A percentile compares a stretch with the other conserved stretches of the same genome.
These are phyloP conservation scores for Botrytis aclada DNA, from an alignment of 2,329 filamentous ascomycete species.

Conservation along the genomic window DNA sequence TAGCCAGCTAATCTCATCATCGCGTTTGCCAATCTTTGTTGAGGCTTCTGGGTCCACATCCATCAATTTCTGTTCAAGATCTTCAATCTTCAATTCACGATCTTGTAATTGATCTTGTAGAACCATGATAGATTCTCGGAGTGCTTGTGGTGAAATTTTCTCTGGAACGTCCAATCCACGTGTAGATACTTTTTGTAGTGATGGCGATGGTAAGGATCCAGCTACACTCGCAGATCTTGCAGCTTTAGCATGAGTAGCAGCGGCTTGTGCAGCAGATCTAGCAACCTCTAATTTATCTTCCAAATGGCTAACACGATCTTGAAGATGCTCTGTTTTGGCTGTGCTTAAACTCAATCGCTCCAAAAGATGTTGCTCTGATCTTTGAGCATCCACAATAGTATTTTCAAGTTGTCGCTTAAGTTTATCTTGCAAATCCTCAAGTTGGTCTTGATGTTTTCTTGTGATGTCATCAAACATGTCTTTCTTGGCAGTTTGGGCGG, in stretches of 20 bases:
- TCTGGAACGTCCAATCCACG: constrained; percentile 60
- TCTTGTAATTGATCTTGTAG: constrained; percentile 95
- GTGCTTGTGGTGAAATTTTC: constrained; percentile 89
- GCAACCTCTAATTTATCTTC: constrained; percentile 91
- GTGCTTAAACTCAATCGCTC: constrained; percentile 80
- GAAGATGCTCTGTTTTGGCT: constrained; percentile 79
- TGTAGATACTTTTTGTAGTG: constrained; percentile 37
- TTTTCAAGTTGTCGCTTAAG: constrained; percentile 73
- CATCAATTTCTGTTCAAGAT: constrained; percentile 69
- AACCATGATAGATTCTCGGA: constrained; percentile 93
- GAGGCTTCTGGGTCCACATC: constrained; percentile 73
- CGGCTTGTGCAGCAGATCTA: constrained; percentile 68
- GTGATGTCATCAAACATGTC: constrained; percentile 49
- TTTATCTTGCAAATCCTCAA: constrained; percentile 72
- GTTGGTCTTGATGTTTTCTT: constrained; percentile 62
- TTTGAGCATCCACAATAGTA: constrained; percentile 75
- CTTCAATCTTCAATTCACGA: constrained; percentile 85
- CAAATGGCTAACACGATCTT: constrained; percentile 79
- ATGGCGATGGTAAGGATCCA: constrained; percentile 20
- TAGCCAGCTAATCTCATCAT: constrained; percentile 92
- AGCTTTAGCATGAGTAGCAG: constrained; percentile 31
- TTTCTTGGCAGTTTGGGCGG: constrained; percentile 67
- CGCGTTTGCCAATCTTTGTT: constrained; percentile 81
- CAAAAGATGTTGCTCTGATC: constrained; percentile 72
- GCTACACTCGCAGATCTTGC: constrained; percentile 31